Base-by-base conservation (phyloP, 345 rosid species). In the Cochlearia excelsa region DNA sequence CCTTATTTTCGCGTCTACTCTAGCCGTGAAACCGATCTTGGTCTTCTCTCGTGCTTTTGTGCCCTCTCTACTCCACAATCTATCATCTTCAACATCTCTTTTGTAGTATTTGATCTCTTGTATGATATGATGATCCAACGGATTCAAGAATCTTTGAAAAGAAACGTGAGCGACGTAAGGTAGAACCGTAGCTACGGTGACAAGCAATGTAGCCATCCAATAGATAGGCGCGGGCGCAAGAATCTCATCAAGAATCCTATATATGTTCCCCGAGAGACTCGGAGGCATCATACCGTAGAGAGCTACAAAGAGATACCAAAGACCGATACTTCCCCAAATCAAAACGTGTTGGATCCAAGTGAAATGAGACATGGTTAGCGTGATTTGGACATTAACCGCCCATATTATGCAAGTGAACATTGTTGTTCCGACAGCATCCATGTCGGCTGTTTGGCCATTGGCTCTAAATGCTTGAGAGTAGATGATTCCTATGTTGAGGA, bases 321-420 rank as follows among this genome's bases (percentile, higher is more conserved):
- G 57, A n/a, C 70, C 84, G 26, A 89, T 63, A 75, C 95, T 88
- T 40, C 99, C 99, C 94, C 93, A 84, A 40, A 93, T 80, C 11
- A 93, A 66, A 56, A 89, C 74, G 59, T 93, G 97, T 54, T 93
- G 99, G 75, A 89, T 87, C 93, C 97, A 90, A 47, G 99, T 89
- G 79, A 89, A 93, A 77, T 93, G 97, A 63, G 92, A 85, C 79
- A 93, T 80, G 0, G 88, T 87, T 45, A 93, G 84, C 0, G 99
- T 91, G 27, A 93, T 89, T 73, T 93, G 97, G 71, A 80, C 86
- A 63, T 93, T 93, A 37, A 82, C 95, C 5, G 84, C 86, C 84
- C 95, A 86, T 26, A 93, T 83, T 47, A 93, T 85, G 82, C 95
- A 83, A 33, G 99, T 87, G 85, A 87, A 89, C 92, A 89, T 93